phyloP scores from a whole-genome alignment of 495 filamentous ascomycete species.

The Neurospora sp. region DNA sequence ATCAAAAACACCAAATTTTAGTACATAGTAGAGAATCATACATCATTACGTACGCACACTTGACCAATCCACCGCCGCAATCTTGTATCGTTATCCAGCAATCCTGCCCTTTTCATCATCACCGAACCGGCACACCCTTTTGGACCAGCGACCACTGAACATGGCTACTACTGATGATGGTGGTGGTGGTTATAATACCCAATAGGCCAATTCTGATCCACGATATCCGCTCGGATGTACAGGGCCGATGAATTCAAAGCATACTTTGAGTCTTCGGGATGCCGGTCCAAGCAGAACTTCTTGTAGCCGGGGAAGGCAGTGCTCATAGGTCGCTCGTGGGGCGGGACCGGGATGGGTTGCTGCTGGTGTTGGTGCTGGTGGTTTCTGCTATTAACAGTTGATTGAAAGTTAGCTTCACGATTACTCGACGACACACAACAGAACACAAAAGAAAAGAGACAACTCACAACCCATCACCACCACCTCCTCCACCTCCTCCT shows the following conservation, averaged over 20 bases:
- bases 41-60: background rate
- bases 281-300: background rate
- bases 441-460: background rate
- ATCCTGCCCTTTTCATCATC: background rate
- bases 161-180: background rate
- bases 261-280: background rate
- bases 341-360: background rate
- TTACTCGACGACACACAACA: too few relatives aligned
- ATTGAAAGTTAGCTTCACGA: background rate
- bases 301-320: background rate
- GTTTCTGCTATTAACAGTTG: background rate
- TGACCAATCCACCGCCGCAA: background rate
- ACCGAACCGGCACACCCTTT: background rate
- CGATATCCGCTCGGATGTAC: constrained; percentile 8
- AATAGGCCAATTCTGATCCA: background rate
- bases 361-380: background rate
- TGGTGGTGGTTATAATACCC: background rate
- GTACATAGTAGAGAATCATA: background rate
- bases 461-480: background rate
- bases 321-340: background rate
- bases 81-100: background rate
- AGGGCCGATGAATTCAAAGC: background rate
- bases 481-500: background rate
- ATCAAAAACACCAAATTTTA: background rate
- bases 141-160: background rate